Evolutionary conservation across 139 green algal genomes (phyloP).

Genomic region (Deuterostichococcus epilithicus): DNA sequence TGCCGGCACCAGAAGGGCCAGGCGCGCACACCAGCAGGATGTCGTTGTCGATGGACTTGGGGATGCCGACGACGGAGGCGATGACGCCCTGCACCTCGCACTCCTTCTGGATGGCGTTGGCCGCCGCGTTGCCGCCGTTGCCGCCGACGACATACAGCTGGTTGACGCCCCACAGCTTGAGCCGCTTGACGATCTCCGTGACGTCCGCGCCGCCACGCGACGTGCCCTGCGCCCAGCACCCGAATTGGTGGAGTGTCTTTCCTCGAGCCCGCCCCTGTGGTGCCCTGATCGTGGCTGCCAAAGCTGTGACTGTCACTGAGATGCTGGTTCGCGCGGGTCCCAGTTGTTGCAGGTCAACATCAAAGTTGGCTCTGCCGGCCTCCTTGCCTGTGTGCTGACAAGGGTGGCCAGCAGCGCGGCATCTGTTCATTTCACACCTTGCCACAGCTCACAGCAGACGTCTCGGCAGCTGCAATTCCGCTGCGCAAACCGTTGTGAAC

Average conservation of each 20-base stretch:
- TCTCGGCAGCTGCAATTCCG: too few relatives aligned
- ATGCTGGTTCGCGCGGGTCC: background rate
- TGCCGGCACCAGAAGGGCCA: background rate
- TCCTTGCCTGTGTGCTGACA: too few relatives aligned
- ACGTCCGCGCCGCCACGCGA: constrained; percentile 90
- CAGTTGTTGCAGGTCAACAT: background rate
- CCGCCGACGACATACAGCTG: constrained; percentile 80
- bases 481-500: too few relatives aligned
- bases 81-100: constrained; percentile 65
- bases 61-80: constrained; percentile 82
- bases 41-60: constrained; percentile 99
- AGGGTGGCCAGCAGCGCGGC: background rate
- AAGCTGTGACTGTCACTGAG: too few relatives aligned
- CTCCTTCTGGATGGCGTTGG: constrained; percentile 80
- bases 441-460: too few relatives aligned
- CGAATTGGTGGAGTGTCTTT: too few relatives aligned
- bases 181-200: constrained; percentile 83
- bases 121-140: constrained; percentile 74
- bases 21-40: constrained; percentile 18
- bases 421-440: background rate
- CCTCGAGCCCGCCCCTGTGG: too few relatives aligned
- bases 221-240: constrained; percentile 78
- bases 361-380: background rate
- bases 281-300: too few relatives aligned
- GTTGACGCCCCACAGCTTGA: constrained; percentile 90